Evolutionary conservation across 805 yeast genomes (phyloP), one percentile per base, ranked within the genome.

Genomic region (Brettanomyces bruxellensis): DNA sequence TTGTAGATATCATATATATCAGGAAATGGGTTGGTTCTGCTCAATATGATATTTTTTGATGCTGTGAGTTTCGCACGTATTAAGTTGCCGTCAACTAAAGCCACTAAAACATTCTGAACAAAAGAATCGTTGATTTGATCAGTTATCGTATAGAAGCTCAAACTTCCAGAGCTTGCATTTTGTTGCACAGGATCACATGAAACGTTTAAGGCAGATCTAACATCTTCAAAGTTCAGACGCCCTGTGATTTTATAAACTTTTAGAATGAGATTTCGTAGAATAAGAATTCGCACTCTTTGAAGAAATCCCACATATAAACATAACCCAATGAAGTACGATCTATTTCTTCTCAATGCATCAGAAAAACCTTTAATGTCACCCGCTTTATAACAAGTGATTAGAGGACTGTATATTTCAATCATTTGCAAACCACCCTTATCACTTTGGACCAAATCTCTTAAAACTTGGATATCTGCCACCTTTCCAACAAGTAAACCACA

Each of bases 21-120:
- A 4, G 69, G 69, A 46, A 64, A 64, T 11, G 60, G 47, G 11
- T 50, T 60, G 2, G 51, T 55, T 43, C 62, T 62, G 37, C 67
- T 59, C 38, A 65, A 28, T 6, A 59, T 55, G n/a, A 64, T 45
- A 2, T 45, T 49, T n/a, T 48, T 53, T 1, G 56, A 43, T 6
- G 63, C 56, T 0, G 60, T 57, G 3, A 77, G 55, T 48, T 78
- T 79, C 0, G 81, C 84, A 49, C 71, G 75, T 34, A 80, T 53
- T 14, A 78, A 56, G 46, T 73, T 76, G 47, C 75, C 76, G 49
- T 76, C 82, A 38, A 76, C 71, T n/a, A 80, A 53, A 2, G 76
- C 61, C 12, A 75, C 64, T 41, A 78, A 58, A 6, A 79, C 52
- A 45, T 76, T 78, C 49, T 79, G 83, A 9, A 72, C 67, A 36